Conservation (phyloP, 805 yeast genomes). For the Wickerhamiella spandovensis region DNA sequence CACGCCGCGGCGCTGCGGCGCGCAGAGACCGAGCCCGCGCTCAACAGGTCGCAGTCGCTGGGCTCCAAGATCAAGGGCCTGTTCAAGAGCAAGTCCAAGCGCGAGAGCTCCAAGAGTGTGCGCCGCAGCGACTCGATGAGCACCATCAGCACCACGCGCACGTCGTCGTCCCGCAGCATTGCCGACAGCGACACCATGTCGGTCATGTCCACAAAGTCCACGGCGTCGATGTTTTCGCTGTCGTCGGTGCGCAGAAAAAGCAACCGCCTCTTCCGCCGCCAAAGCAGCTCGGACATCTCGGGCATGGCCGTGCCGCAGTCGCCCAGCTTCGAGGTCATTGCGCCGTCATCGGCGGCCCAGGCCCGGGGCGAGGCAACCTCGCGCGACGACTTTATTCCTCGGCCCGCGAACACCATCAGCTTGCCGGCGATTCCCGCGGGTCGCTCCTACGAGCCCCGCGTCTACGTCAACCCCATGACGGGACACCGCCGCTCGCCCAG, state of each 20-base stretch:
- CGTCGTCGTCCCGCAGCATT: not conserved
- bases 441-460: not conserved
- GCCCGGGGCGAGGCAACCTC: not conserved
- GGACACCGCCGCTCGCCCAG: not conserved
- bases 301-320: not conserved
- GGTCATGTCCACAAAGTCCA: constrained; percentile 18
- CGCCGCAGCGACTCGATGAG: not conserved
- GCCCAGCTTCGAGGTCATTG: not conserved
- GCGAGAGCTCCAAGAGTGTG: not conserved
- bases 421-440: not conserved
- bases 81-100: not conserved
- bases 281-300: not conserved
- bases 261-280: not conserved
- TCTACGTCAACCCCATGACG: not conserved
- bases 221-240: constrained; percentile 13
- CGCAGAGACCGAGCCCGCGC: not conserved
- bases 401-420: not conserved
- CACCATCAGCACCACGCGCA: not conserved
- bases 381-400: not conserved
- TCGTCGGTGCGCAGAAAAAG: not conserved
- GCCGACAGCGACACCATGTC: constrained; percentile 14
- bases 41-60: not conserved
- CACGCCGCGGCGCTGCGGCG: not conserved
- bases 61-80: constrained; percentile 1
- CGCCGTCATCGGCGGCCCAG: not conserved